Percentiles rank a stretch among this genome's conserved stretches.
phyloP scores from a whole-genome alignment of 2,329 filamentous ascomycete species.

The Neonectria punicea region DNA sequence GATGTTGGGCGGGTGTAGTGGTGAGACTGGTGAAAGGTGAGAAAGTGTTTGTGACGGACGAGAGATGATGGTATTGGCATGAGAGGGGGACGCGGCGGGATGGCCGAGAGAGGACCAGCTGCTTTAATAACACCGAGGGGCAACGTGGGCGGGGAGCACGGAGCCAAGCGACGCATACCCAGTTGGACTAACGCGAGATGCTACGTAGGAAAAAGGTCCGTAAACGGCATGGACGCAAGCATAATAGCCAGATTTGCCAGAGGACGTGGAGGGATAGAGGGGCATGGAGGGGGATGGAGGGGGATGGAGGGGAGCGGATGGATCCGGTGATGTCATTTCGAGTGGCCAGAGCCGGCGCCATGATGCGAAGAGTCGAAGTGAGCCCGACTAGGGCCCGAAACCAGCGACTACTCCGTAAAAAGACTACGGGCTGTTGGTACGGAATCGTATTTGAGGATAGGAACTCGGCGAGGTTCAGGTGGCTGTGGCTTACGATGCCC shows the following conservation, averaged over 20 bases:
- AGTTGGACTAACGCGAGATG: neutral
- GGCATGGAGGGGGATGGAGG: constrained; percentile 22
- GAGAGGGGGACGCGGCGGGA: too few relatives aligned
- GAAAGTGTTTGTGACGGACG: neutral
- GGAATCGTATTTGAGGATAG: too few relatives aligned
- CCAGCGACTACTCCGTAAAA: neutral
- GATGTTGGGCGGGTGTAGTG: constrained; percentile 1
- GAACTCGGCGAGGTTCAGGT: neutral
- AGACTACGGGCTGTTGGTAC: too few relatives aligned
- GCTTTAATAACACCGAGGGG: neutral
- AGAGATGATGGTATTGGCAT: neutral
- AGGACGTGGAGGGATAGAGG: constrained; percentile 16
- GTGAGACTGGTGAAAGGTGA: neutral
- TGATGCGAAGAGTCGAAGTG: neutral
- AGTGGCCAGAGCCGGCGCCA: neutral
- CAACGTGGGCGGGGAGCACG: constrained; percentile 8
- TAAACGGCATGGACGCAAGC: neutral
- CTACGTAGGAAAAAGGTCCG: constrained; percentile 1
- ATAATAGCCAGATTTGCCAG: neutral
- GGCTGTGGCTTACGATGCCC: neutral
- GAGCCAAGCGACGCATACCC: neutral
- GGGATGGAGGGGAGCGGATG: constrained; percentile 16
- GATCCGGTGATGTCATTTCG: constrained; percentile 43
- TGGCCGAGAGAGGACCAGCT: neutral
- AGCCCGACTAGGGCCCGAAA: neutral